These are phyloP conservation scores for Trichophyton mentagrophytes DNA, from an alignment of 2,329 filamentous ascomycete genomes.

Conservation along the genomic window DNA sequence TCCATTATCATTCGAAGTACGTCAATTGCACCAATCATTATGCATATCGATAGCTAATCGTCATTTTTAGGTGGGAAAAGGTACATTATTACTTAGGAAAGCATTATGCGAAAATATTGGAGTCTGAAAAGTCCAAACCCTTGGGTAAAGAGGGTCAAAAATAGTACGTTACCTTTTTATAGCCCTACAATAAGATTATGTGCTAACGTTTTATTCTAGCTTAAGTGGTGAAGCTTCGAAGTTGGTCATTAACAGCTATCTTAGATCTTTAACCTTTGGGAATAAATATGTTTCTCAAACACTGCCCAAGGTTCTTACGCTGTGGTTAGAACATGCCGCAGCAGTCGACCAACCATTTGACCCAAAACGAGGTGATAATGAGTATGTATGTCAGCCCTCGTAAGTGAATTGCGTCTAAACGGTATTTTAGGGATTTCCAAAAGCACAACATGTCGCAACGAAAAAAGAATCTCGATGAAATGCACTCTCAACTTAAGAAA, in stretches of 20 bases:
- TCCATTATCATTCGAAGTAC: conserved; percentile 29
- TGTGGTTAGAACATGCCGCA: conserved; percentile 87
- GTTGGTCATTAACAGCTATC: conserved; percentile 84
- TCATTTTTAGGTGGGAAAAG: conserved; percentile 66
- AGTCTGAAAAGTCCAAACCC: conserved; percentile 70
- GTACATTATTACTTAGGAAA: conserved; percentile 94
- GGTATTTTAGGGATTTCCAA: conserved; percentile 31
- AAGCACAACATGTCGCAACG: conserved; percentile 38
- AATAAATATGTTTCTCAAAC: conserved; percentile 96
- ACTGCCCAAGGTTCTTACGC: conserved; percentile 74
- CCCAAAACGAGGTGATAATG: conserved; percentile 36
- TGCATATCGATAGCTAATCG: conserved; percentile 2
- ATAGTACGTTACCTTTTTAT: conserved; percentile 33
- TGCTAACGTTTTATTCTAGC: conserved; percentile 18
- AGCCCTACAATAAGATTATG: background rate
- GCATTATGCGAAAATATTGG: conserved; percentile 91
- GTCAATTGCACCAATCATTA: background rate
- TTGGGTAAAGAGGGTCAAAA: conserved; percentile 63
- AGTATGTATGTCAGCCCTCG: conserved; percentile 21
- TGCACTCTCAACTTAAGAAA: conserved; percentile 67
- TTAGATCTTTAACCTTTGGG: conserved; percentile 73
- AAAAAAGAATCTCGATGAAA: conserved; percentile 51
- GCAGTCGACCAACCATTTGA: conserved; percentile 52
- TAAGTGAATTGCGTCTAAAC: conserved; percentile 8
- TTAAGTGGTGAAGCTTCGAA: conserved; percentile 73